Evolutionary conservation across 306 rosid genomes (phyloP).

Genomic region (Quercus gilva): DNA sequence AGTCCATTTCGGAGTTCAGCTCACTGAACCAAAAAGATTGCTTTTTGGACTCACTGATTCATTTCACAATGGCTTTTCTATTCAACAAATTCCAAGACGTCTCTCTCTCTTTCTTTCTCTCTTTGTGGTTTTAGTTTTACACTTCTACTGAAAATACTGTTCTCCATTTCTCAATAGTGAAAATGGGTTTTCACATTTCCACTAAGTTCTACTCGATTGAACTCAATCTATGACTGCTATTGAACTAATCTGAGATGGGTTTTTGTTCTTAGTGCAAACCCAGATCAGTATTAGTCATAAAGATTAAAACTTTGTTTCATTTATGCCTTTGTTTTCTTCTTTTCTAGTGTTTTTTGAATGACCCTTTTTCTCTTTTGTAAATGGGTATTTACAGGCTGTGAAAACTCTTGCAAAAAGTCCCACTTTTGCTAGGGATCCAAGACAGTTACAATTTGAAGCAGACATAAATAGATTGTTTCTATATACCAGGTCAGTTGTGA

Average conservation of each 20-base stretch:
- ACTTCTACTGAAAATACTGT: too few species aligned
- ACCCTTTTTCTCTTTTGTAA: background rate
- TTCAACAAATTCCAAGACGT: too few species aligned
- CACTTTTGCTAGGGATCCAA: conserved; percentile 58
- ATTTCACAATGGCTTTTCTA: too few species aligned
- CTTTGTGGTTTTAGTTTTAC: too few species aligned
- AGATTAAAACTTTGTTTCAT: background rate
- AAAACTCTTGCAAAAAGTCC: conserved; percentile 64
- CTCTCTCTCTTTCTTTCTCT: too few species aligned
- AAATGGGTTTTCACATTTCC: too few species aligned
- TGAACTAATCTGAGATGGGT: background rate
- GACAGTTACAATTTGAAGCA: conserved; percentile 72
- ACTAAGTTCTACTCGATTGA: too few species aligned
- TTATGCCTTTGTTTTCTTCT: background rate
- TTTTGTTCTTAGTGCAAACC: background rate
- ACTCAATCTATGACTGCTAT: background rate
- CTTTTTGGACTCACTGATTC: too few species aligned
- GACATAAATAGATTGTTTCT: conserved; percentile 86
- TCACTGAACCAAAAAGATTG: too few species aligned
- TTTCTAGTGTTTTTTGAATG: too few species aligned
- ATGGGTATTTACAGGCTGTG: conserved; percentile 45
- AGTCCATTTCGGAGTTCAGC: too few species aligned
- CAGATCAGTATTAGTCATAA: background rate
- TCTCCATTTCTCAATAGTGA: too few species aligned
- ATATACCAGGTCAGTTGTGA: conserved; percentile 57